phyloP scores from a whole-genome alignment of 2,329 filamentous ascomycete species.

The Cladosporium austrohemisphaericum region DNA sequence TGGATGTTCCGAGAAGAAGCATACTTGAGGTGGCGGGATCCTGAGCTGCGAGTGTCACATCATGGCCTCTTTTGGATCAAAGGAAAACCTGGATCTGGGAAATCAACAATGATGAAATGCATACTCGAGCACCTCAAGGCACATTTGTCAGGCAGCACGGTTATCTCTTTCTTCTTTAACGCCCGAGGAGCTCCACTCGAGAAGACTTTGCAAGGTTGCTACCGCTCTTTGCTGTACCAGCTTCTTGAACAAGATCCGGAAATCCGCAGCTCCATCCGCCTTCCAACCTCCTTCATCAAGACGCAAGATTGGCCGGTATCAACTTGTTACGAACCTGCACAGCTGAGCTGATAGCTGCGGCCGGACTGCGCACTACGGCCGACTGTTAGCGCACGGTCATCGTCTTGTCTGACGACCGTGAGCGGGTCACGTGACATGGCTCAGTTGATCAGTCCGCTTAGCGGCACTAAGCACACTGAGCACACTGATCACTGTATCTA shows the following conservation, averaged over 20 bases:
- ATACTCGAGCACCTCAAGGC: slow-evolving; percentile 3
- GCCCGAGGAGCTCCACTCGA: slow-evolving; percentile 45
- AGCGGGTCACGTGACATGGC: background rate
- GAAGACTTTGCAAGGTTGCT: slow-evolving; percentile 47
- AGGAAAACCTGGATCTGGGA: slow-evolving; percentile 40
- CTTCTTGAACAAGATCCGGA: no score
- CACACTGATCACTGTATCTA: background rate
- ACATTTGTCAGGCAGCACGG: slow-evolving; percentile 16
- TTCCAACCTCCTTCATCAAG: no score
- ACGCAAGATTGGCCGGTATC: no score
- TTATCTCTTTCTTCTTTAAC: slow-evolving; percentile 50
- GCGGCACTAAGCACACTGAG: background rate
- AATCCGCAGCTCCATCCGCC: no score
- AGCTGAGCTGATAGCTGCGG: no score
- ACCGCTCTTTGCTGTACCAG: slow-evolving; percentile 49
- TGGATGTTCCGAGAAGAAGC: slow-evolving; percentile 39
- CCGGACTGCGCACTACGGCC: no score
- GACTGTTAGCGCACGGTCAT: no score
- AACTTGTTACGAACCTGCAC: no score
- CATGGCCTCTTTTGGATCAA: slow-evolving; percentile 39
- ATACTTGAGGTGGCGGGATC: slow-evolving; percentile 40
- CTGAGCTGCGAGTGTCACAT: background rate
- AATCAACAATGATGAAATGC: slow-evolving; percentile 38
- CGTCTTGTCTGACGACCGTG: no score
- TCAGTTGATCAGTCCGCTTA: background rate